Conservation (phyloP, 208 protist species). For the Trypanosoma scelopori region DNA sequence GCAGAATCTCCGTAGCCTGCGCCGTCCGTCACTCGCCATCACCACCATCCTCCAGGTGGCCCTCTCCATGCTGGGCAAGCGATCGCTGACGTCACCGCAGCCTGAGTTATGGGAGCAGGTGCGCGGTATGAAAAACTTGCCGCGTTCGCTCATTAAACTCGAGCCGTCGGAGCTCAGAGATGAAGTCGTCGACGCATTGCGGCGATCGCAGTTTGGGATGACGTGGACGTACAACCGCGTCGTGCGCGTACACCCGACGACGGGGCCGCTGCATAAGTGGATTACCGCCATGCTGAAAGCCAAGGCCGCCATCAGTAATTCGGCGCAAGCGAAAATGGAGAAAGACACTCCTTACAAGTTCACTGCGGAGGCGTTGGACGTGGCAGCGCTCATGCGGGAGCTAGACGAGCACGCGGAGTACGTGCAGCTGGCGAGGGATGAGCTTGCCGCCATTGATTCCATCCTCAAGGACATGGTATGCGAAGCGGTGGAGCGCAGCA, state of each 20-base stretch:
- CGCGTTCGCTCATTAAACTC: neutral
- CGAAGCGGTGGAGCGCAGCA: neutral
- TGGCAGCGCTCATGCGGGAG: slow-evolving; percentile 24
- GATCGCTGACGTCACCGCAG: neutral
- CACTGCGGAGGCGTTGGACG: neutral
- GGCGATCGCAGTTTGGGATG: neutral
- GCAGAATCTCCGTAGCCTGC: slow-evolving; percentile 24
- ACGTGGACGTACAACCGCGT: slow-evolving; percentile 13
- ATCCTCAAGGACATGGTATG: slow-evolving; percentile 25
- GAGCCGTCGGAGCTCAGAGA: neutral
- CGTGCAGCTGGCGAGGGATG: slow-evolving; percentile 37
- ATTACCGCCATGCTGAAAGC: slow-evolving; percentile 25
- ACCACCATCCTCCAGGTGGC: slow-evolving; percentile 8
- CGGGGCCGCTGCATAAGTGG: slow-evolving; percentile 36
- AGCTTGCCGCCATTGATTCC: slow-evolving; percentile 34
- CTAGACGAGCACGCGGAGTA: slow-evolving; percentile 38
- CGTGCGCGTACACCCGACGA: slow-evolving; percentile 4
- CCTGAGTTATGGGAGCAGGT: neutral
- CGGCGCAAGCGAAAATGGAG: neutral
- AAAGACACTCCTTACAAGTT: neutral
- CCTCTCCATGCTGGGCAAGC: slow-evolving; percentile 10
- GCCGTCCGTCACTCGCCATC: slow-evolving; percentile 10
- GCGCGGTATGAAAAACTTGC: neutral
- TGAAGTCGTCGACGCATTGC: neutral
- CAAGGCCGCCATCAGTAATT: slow-evolving; percentile 9